Conservation (phyloP, 257 asterid species). For the Coffea eugenioides region DNA sequence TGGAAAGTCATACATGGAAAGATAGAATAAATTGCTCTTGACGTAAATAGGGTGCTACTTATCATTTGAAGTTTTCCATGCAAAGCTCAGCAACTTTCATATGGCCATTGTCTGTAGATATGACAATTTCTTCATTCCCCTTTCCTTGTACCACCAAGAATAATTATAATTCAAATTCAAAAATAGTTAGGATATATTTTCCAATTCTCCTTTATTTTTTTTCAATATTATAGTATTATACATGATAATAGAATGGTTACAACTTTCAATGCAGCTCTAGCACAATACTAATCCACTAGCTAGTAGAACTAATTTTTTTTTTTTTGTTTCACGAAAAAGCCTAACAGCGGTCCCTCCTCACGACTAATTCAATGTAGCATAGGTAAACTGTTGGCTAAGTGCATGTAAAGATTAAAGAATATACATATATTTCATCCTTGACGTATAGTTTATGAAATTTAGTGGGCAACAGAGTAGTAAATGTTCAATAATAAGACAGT, state of each 20-base stretch:
- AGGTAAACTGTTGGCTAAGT: not conserved
- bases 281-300: not conserved
- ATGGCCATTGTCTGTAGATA: too few relatives aligned
- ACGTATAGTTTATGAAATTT: not conserved
- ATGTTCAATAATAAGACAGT: not conserved
- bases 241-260: not conserved
- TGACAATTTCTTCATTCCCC: too few relatives aligned
- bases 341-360: not conserved
- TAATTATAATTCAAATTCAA: not conserved
- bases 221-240: not conserved
- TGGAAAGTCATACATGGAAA: too few relatives aligned
- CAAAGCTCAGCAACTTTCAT: too few relatives aligned
- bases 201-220: not conserved
- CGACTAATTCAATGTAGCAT: not conserved
- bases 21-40: too few relatives aligned
- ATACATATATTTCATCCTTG: not conserved
- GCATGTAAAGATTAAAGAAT: not conserved
- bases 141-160: too few relatives aligned
- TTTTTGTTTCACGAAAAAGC: not conserved
- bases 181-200: not conserved
- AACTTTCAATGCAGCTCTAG: not conserved
- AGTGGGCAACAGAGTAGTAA: not conserved
- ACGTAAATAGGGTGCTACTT: too few relatives aligned
- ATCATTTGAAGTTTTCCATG: too few relatives aligned
- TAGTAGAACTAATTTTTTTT: not conserved